Conservation (phyloP, 2,329 filamentous ascomycete genomes). For the Aspergillus pseudotamarii region DNA sequence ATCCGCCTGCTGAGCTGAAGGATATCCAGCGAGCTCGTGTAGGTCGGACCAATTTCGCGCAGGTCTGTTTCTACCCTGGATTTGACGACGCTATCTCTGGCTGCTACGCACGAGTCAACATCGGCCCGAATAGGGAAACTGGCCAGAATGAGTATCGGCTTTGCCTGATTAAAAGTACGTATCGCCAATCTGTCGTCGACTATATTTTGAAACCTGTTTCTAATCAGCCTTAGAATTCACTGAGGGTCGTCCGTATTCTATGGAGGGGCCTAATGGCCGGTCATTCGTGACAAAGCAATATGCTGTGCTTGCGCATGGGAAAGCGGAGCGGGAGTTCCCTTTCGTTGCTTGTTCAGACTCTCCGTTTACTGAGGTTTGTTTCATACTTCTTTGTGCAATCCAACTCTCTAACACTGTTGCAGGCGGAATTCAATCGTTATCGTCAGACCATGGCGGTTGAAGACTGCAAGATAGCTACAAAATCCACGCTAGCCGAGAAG, state of each 20-base stretch:
- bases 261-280: constrained; percentile 73
- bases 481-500: constrained; percentile 68
- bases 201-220: neutral
- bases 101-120: constrained; percentile 81
- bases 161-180: constrained; percentile 78
- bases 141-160: constrained; percentile 82
- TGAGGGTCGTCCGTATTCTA: constrained; percentile 78
- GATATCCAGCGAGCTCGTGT: constrained; percentile 84
- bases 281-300: constrained; percentile 85
- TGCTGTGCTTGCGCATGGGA: constrained; percentile 77
- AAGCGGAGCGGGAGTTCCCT: constrained; percentile 79
- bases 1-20: constrained; percentile 70
- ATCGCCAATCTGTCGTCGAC: neutral
- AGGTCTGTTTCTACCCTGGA: constrained; percentile 89
- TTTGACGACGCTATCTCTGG: constrained; percentile 81
- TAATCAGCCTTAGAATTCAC: constrained; percentile 63
- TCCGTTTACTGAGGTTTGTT: constrained; percentile 74
- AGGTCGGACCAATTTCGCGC: constrained; percentile 81
- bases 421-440: constrained; percentile 81
- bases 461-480: constrained; percentile 73
- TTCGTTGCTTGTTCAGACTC: constrained; percentile 90
- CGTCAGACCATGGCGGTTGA: constrained; percentile 74
- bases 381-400: neutral
- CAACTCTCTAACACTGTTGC: constrained; percentile 3
- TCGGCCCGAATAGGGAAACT: constrained; percentile 74